phyloP scores from a whole-genome alignment of 176 grass and related monocot genomes.

The Carex littledalei region DNA sequence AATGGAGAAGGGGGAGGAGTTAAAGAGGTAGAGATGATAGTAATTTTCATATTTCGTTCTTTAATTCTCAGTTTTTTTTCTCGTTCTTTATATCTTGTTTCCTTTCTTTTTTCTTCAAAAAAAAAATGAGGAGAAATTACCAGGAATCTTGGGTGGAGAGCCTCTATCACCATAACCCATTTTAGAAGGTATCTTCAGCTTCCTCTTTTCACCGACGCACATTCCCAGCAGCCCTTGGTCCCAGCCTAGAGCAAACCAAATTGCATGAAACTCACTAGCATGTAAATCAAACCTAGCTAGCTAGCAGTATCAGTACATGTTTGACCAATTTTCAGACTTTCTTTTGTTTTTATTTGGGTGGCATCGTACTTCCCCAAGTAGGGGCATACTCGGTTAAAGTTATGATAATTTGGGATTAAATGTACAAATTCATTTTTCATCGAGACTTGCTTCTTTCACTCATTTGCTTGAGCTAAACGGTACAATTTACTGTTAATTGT shows the following conservation, averaged over 20 bases:
- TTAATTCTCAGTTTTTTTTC: background rate
- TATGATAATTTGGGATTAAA: background rate
- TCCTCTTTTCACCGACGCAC: constrained; percentile 92
- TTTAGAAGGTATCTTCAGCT: constrained; percentile 81
- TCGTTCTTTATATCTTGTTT: background rate
- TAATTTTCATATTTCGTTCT: background rate
- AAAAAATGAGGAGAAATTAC: constrained; percentile 28
- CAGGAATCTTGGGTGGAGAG: constrained; percentile 89
- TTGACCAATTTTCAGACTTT: background rate
- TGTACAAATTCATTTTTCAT: background rate
- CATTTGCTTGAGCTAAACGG: background rate
- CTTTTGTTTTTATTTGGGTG: background rate
- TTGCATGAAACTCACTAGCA: background rate
- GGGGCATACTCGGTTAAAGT: background rate
- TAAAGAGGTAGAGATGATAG: background rate
- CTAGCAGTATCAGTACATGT: background rate
- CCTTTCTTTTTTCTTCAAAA: background rate
- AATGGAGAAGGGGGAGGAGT: background rate
- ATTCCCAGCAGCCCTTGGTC: constrained; percentile 93
- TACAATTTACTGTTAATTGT: background rate
- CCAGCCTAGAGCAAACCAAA: constrained; percentile 53
- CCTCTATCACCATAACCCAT: constrained; percentile 80
- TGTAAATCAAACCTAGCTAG: background rate
- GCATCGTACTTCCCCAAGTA: background rate
- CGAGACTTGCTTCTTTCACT: background rate